Percentiles rank a stretch among this genome's conserved stretches.
Evolutionary conservation across 148 eudicot genomes (phyloP).

Genomic region (Rhododendron molle): DNA sequence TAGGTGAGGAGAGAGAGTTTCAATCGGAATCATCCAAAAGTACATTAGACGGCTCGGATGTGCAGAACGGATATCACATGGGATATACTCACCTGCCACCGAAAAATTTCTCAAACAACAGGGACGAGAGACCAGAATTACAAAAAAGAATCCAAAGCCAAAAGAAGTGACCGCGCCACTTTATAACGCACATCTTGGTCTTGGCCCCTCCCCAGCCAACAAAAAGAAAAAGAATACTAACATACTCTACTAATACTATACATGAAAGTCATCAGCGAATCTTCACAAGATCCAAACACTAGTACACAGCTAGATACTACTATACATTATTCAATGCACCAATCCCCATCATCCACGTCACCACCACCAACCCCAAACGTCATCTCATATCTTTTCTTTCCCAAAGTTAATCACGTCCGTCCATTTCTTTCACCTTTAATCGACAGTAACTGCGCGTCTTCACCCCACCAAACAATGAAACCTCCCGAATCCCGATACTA

Average conservation of each 20-base stretch:
- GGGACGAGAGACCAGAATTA: background rate
- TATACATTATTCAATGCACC: background rate
- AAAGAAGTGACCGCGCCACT: background rate
- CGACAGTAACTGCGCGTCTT: background rate
- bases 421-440: background rate
- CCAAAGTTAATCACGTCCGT: background rate
- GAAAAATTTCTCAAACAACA: too few species aligned
- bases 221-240: background rate
- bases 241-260: too few species aligned
- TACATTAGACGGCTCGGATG: too few species aligned
- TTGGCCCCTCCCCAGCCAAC: background rate
- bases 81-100: too few species aligned
- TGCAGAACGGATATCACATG: too few species aligned
- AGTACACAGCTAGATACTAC: background rate
- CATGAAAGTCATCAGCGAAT: background rate
- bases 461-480: background rate
- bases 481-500: background rate
- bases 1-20: too few species aligned
- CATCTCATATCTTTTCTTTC: background rate
- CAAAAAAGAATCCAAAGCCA: background rate
- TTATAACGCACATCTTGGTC: background rate
- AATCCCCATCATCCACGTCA: background rate
- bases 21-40: too few species aligned
- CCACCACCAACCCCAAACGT: background rate
- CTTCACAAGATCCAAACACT: constrained; percentile 1